These are phyloP conservation scores for Elaeagnus macrophylla DNA, from an alignment of 306 rosid genomes.

Conservation along the genomic window DNA sequence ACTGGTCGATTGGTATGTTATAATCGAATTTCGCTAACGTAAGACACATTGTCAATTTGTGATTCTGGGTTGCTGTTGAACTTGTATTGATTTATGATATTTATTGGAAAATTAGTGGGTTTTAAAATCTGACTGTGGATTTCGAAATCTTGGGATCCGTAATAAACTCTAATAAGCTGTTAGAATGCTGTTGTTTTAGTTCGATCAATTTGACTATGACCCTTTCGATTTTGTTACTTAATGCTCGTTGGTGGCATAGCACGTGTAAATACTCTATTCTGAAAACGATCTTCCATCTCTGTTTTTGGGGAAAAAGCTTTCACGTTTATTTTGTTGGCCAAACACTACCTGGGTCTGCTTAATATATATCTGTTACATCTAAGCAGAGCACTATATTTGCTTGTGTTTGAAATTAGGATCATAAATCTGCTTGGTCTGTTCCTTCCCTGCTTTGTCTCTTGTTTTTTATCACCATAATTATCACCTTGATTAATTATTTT, in stretches of 20 bases:
- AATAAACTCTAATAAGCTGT: constrained; percentile 11
- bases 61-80: constrained; percentile 18
- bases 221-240: background rate
- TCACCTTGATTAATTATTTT: background rate
- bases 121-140: constrained; percentile 1
- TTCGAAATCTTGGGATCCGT: constrained; percentile 28
- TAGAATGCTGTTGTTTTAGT: background rate
- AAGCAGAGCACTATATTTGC: too few relatives aligned
- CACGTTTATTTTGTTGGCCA: too few relatives aligned
- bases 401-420: too few relatives aligned
- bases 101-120: too few relatives aligned
- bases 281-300: too few relatives aligned
- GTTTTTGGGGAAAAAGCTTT: too few relatives aligned
- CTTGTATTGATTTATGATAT: background rate
- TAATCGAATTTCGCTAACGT: constrained; percentile 19
- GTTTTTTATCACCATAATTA: background rate
- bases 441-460: background rate
- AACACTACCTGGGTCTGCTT: too few relatives aligned
- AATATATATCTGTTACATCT: too few relatives aligned
- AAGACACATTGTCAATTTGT: constrained; percentile 4
- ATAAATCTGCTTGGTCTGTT: background rate
- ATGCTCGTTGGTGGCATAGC: constrained; percentile 6
- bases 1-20: constrained; percentile 23
- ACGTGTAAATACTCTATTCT: background rate
- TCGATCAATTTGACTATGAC: background rate